Percentiles rank a stretch among this genome's conserved stretches.
phyloP scores from a whole-genome alignment of 768 basidiomycete genomes.

The Calocera cornea region DNA sequence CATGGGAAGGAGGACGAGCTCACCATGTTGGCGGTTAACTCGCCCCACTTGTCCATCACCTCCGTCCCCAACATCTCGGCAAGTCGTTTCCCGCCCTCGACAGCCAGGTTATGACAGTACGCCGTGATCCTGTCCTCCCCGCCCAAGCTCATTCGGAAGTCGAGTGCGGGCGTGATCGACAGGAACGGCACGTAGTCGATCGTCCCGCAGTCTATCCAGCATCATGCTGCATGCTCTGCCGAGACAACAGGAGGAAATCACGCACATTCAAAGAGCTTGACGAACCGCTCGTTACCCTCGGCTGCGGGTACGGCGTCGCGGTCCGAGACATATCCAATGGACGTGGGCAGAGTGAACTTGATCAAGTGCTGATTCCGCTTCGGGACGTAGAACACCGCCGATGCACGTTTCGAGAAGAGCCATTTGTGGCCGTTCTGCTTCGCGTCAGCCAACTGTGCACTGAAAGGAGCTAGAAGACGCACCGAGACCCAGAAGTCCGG shows the following conservation, averaged over 20 bases:
- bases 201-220: neutral
- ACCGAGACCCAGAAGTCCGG: constrained; percentile 76
- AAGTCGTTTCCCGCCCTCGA: constrained; percentile 48
- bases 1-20: constrained; percentile 6
- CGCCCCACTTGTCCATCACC: constrained; percentile 46
- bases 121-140: constrained; percentile 58
- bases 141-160: constrained; percentile 59
- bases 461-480: too few species aligned
- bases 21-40: constrained; percentile 62
- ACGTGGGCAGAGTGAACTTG: constrained; percentile 45
- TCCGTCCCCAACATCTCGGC: constrained; percentile 47
- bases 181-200: constrained; percentile 3
- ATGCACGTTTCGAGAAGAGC: constrained; percentile 56
- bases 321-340: constrained; percentile 38
- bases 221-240: neutral
- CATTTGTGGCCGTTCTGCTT: constrained; percentile 74
- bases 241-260: neutral
- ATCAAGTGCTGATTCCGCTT: constrained; percentile 50
- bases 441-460: neutral
- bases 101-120: constrained; percentile 57
- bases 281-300: neutral
- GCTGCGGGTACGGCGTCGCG: constrained; percentile 19
- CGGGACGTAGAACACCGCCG: constrained; percentile 63
- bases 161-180: constrained; percentile 32
- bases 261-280: neutral